Percentiles rank a stretch among this genome's conserved stretches.
These are phyloP conservation scores for Fusarium irregulare DNA, from an alignment of 2,329 filamentous ascomycete species.

Conservation along the genomic window DNA sequence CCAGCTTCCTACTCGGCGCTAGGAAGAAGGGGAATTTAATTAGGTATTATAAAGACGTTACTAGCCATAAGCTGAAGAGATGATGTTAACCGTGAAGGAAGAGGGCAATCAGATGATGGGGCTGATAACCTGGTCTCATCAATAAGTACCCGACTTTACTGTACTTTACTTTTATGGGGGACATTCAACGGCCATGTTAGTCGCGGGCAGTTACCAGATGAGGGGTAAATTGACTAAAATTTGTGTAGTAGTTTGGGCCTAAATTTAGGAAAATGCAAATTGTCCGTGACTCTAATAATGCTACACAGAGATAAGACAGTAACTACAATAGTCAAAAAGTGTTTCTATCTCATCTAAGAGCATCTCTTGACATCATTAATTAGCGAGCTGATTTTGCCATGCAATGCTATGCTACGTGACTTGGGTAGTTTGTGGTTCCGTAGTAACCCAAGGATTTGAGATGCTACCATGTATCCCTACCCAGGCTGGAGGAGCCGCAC, in stretches of 20 bases:
- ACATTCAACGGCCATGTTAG: conserved; percentile 17
- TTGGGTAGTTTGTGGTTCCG: neutral
- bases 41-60: conserved; percentile 3
- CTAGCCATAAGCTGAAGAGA: conserved; percentile 6
- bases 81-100: neutral
- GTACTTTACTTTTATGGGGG: conserved; percentile 2
- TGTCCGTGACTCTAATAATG: neutral
- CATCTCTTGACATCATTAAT: conserved; percentile 2
- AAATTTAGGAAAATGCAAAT: conserved; percentile 19
- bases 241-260: conserved; percentile 9
- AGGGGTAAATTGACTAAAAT: conserved; percentile 31
- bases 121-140: neutral
- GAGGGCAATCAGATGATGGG: conserved; percentile 3
- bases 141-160: neutral
- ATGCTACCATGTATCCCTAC: conserved; percentile 1
- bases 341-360: neutral
- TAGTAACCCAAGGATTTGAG: conserved; percentile 1
- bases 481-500: conserved; percentile 33
- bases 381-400: conserved; percentile 1
- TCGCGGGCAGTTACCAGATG: conserved; percentile 23
- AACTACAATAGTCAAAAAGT: neutral
- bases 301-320: neutral
- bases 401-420: neutral
- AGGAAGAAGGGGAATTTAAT: conserved; percentile 13
- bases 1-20: conserved; percentile 30